phyloP scores from a whole-genome alignment of 2,329 filamentous ascomycete species.

The Fusarium bactridioides region DNA sequence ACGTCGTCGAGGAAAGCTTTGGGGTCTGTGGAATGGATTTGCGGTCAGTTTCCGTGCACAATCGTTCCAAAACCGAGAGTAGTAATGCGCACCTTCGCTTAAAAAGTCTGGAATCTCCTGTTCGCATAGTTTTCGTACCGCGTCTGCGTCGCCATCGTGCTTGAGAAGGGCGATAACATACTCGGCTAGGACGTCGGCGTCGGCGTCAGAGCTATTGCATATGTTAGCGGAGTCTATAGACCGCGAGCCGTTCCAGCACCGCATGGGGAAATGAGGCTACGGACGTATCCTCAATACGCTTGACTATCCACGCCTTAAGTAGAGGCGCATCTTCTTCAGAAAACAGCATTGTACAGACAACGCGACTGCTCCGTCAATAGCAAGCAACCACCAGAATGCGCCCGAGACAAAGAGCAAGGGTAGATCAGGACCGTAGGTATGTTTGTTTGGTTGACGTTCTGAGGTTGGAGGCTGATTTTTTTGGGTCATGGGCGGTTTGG shows the following conservation, averaged over 20 bases:
- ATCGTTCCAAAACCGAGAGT: not conserved
- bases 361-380: slow-evolving; percentile 1
- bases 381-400: not conserved
- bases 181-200: slow-evolving; percentile 82
- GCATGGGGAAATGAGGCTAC: slow-evolving; percentile 43
- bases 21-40: slow-evolving; percentile 40
- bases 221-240: slow-evolving; percentile 11
- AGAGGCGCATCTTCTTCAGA: slow-evolving; percentile 67
- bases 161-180: slow-evolving; percentile 82
- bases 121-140: slow-evolving; percentile 73
- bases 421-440: not conserved
- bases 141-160: slow-evolving; percentile 71
- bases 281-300: slow-evolving; percentile 78
- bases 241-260: not conserved
- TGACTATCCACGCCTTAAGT: slow-evolving; percentile 80
- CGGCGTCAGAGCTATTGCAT: slow-evolving; percentile 73
- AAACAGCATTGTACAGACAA: slow-evolving; percentile 62
- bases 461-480: slow-evolving; percentile 30
- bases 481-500: slow-evolving; percentile 13
- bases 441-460: slow-evolving; percentile 2
- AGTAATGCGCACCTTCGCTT: slow-evolving; percentile 61
- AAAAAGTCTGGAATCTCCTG: slow-evolving; percentile 79
- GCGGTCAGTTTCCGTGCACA: slow-evolving; percentile 13
- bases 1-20: slow-evolving; percentile 73
- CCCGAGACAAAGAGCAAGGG: not conserved